Percentiles rank a stretch among this genome's conserved stretches.
Evolutionary conservation across 192 early-diverging fungal genomes (phyloP).

Genomic region (Cetraspora pellucida): DNA sequence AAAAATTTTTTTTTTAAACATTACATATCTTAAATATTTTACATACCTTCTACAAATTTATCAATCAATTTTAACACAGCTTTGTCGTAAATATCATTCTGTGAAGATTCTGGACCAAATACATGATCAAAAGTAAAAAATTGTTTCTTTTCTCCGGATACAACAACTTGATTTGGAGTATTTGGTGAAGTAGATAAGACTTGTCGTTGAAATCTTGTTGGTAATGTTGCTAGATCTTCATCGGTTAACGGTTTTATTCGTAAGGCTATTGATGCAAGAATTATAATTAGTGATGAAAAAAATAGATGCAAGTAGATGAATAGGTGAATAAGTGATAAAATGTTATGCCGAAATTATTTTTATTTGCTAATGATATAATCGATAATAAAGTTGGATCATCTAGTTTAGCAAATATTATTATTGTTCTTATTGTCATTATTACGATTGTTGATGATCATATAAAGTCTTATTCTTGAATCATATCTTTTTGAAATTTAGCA

Average conservation of each 20-base stretch:
- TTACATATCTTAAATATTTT: not conserved
- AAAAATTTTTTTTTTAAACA: too few relatives aligned
- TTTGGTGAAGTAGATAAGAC: constrained; percentile 1
- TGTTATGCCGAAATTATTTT: too few relatives aligned
- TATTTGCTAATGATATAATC: too few relatives aligned
- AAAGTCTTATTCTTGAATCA: too few relatives aligned
- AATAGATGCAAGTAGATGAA: too few relatives aligned
- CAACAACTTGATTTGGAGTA: constrained; percentile 26
- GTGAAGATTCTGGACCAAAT: constrained; percentile 61
- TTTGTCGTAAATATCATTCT: constrained; percentile 61
- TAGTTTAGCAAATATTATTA: too few relatives aligned
- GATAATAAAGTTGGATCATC: too few relatives aligned
- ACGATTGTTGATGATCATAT: too few relatives aligned
- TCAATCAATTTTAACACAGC: constrained; percentile 50
- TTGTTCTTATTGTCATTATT: too few relatives aligned
- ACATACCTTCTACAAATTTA: constrained; percentile 52
- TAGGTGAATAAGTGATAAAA: too few relatives aligned
- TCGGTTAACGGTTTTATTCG: constrained; percentile 22
- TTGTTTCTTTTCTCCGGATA: constrained; percentile 16
- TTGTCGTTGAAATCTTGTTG: constrained; percentile 20
- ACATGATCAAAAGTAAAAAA: constrained; percentile 68
- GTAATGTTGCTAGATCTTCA: constrained; percentile 9
- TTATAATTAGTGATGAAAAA: too few relatives aligned
- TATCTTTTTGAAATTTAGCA: too few relatives aligned
- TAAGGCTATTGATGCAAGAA: constrained; percentile 1